Evolutionary conservation across 176 grass and related monocot genomes (phyloP), one percentile per base, ranked within the genome.

Genomic region (maize (Zea mays)): DNA sequence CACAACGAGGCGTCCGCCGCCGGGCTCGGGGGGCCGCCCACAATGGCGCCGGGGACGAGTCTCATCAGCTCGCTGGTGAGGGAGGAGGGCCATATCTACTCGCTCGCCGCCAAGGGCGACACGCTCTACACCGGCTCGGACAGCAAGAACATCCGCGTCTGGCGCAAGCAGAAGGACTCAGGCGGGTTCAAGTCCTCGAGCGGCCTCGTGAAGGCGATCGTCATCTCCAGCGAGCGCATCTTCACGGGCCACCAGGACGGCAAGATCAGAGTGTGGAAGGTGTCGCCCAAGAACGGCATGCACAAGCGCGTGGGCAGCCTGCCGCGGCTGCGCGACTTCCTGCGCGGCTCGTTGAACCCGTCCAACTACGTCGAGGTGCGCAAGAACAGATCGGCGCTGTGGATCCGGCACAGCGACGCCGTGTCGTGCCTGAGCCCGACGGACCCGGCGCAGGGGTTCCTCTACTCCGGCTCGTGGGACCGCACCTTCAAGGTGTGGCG

Each of bases 231-330:
- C 15, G 91, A 97, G 60, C 91, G 94, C 64, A 88, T 97, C 71
- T 98, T 98, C 87, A 98, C 96, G 1, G 95, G 96, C 15, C 96
- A 98, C 78, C 96, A 98, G 80, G 96, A 98, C 75, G 96, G 96
- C 8, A 98, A 98, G 85, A 90, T 98, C 80, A 27, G 96, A 35
- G 89, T 98, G 73, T 98, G 92, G 96, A 90, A 89, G 74, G 87
- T 86, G 33, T 94, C 92, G 14, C 85, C 83, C 17, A 98, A 98
- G 80, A 92, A 94, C 50, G 78, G 85, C 15, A 65, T 86, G 67
- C 85, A 94, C 95, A 94, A 98, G 83, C 89, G 95, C 52, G 79
- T 98, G 15, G 91, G 95, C 40, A 94, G 89, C 65, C 83, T 98
- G 67, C 91, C 95, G 10, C 89, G 88, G 51, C 94, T 97, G 55